phyloP scores from a whole-genome alignment of 345 rosid species.

The Gossypium turneri region DNA sequence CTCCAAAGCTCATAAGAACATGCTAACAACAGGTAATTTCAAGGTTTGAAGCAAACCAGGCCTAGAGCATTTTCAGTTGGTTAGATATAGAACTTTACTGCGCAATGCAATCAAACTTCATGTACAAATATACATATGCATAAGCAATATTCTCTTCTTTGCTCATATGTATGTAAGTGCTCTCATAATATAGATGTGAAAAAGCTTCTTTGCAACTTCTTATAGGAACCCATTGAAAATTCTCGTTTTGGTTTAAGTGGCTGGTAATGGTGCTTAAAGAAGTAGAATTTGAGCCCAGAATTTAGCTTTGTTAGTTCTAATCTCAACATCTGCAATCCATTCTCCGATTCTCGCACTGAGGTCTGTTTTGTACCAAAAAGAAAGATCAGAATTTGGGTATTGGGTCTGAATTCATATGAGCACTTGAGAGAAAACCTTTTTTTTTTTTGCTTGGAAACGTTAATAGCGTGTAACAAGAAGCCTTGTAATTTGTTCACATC shows the following conservation, averaged over 20 bases:
- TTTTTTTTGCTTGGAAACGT: too few relatives aligned
- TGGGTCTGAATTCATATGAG: background rate
- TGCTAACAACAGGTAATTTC: slow-evolving; percentile 29
- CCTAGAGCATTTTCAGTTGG: background rate
- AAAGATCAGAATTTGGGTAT: background rate
- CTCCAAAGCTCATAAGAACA: slow-evolving; percentile 25
- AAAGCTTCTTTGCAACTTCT: background rate
- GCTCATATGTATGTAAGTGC: background rate
- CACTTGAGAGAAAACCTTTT: too few relatives aligned
- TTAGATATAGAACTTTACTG: background rate
- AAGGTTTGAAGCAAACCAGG: background rate
- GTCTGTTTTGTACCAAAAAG: too few relatives aligned
- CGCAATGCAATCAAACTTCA: background rate
- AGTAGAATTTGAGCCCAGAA: too few relatives aligned
- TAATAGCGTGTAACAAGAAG: too few relatives aligned
- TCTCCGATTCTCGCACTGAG: too few relatives aligned
- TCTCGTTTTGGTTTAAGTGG: background rate
- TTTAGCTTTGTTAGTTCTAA: too few relatives aligned
- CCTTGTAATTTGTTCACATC: background rate
- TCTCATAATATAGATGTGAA: background rate
- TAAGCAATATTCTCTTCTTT: background rate
- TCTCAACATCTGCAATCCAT: too few relatives aligned
- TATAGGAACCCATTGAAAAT: background rate
- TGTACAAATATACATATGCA: background rate
- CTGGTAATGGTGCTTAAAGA: too few relatives aligned